A percentile compares a stretch with the other conserved stretches of the same genome.
Conservation (phyloP, 495 filamentous ascomycete genomes). For the Annulohypoxylon moriforme region DNA sequence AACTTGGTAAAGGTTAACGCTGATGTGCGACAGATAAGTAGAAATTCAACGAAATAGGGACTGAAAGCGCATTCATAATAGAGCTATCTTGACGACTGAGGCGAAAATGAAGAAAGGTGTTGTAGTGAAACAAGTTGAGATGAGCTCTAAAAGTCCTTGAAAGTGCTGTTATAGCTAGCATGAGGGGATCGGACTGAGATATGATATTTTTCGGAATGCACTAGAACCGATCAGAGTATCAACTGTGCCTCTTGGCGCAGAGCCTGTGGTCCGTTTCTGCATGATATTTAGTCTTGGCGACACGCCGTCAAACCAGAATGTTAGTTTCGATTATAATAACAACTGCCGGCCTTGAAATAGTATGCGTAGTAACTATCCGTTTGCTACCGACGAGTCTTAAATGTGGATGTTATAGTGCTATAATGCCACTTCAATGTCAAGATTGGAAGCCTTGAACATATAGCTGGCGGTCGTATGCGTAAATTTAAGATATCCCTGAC, state of each 20-base stretch:
- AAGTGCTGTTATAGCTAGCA: no score
- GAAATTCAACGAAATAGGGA: not conserved
- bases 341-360: not conserved
- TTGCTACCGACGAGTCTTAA: no score
- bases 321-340: not conserved
- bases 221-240: conserved; percentile 5
- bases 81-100: not conserved
- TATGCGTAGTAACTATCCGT: not conserved
- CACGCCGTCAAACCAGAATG: not conserved
- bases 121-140: no score
- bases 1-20: not conserved
- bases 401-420: no score
- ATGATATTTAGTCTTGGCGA: conserved; percentile 6
- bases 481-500: not conserved
- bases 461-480: not conserved
- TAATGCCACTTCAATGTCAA: not conserved
- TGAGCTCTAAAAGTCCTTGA: no score
- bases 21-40: not conserved
- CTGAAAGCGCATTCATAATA: no score
- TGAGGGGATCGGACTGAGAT: conserved; percentile 9
- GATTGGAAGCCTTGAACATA: not conserved
- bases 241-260: conserved; percentile 5
- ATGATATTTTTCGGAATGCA: not conserved
- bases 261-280: conserved; percentile 3
- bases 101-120: no score